phyloP scores from a whole-genome alignment of 2,329 filamentous ascomycete species.

The Biscogniauxia mediterranea region DNA sequence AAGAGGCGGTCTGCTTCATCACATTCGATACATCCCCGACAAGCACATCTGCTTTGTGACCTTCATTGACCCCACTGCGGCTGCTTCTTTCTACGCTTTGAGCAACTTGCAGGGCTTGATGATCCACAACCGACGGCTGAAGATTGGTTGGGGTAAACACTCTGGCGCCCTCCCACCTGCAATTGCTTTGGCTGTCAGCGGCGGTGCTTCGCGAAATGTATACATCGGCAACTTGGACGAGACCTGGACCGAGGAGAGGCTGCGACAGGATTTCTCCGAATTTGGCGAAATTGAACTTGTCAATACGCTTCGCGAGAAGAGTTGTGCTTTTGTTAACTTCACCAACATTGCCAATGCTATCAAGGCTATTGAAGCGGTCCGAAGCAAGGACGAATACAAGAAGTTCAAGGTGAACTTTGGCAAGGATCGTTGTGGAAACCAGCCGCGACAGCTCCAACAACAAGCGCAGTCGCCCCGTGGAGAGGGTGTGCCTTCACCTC shows the following conservation, averaged over 20 bases:
- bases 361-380: conserved; percentile 96
- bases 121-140: conserved; percentile 97
- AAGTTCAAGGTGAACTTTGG: conserved; percentile 99
- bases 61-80: conserved; percentile 97
- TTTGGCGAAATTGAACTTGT: conserved; percentile 98
- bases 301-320: conserved; percentile 96
- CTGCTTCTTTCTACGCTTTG: conserved; percentile 94
- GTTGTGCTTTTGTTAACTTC: conserved; percentile 99
- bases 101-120: conserved; percentile 97
- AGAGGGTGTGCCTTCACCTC: conserved; percentile 57
- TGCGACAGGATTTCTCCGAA: conserved; percentile 95
- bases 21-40: conserved; percentile 98
- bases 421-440: conserved; percentile 96
- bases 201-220: conserved; percentile 95
- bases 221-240: conserved; percentile 98
- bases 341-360: conserved; percentile 99
- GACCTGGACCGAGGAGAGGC: conserved; percentile 92
- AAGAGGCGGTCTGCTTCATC: conserved; percentile 88
- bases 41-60: conserved; percentile 99
- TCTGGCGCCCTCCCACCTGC: conserved; percentile 93
- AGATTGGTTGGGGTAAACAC: conserved; percentile 99
- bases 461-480: conserved; percentile 65
- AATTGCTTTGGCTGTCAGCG: conserved; percentile 92
- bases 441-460: conserved; percentile 79
- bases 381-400: conserved; percentile 93